These are phyloP conservation scores for Pseudotsuga menziesii DNA, from an alignment of 75 land plant species.

Conservation along the genomic window DNA sequence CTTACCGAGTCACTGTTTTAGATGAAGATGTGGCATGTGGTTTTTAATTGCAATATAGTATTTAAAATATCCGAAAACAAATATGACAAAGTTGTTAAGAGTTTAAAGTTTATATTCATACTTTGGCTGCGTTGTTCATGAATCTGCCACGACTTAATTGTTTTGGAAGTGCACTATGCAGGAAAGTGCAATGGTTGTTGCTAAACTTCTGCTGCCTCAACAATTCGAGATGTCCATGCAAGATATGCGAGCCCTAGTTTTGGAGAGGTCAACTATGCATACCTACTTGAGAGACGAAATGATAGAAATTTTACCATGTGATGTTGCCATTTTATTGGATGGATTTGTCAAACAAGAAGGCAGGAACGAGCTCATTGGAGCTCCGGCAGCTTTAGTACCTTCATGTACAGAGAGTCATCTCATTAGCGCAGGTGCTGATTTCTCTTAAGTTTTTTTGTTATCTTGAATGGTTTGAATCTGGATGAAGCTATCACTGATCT, in stretches of 20 bases:
- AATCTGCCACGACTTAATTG: too few species aligned
- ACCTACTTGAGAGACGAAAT: constrained; percentile 62
- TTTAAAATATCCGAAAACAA: too few species aligned
- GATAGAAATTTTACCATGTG: constrained; percentile 46
- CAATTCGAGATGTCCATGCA: constrained; percentile 66
- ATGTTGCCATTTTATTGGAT: constrained; percentile 69
- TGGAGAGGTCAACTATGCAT: constrained; percentile 64
- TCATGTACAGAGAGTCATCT: background rate
- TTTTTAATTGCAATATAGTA: too few species aligned
- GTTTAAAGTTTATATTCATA: too few species aligned
- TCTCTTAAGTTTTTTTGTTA: too few species aligned
- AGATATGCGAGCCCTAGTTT: constrained; percentile 57
- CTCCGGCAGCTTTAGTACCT: constrained; percentile 10
- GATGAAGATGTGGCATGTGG: too few species aligned
- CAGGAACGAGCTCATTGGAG: constrained; percentile 8
- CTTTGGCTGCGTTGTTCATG: too few species aligned
- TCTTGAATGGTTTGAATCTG: too few species aligned
- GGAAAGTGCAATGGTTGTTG: constrained; percentile 84
- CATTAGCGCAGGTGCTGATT: background rate
- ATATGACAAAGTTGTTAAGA: too few species aligned
- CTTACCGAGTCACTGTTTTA: too few species aligned
- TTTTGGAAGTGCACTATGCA: constrained; percentile 9
- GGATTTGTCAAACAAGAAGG: constrained; percentile 60
- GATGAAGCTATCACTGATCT: too few species aligned
- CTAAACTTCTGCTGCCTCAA: constrained; percentile 69